Evolutionary conservation across 2,329 filamentous ascomycete genomes (phyloP).

Genomic region (Arthrobotrys conoides): DNA sequence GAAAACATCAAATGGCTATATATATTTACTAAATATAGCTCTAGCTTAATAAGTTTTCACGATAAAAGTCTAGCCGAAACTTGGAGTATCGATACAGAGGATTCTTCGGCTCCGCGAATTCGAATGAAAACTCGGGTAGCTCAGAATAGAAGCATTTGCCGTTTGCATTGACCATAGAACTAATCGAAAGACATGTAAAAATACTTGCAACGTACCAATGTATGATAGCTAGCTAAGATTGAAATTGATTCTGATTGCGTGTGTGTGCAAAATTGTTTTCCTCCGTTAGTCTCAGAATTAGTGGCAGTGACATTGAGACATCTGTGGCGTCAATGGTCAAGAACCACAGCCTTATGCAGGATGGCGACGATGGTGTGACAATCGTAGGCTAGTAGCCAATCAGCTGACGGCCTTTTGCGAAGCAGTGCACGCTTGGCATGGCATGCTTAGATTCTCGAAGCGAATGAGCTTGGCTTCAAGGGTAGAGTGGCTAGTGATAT

Average conservation of each 20-base stretch:
- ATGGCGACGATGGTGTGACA: conserved; percentile 34
- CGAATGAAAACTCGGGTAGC: neutral
- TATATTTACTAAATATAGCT: conserved; percentile 11
- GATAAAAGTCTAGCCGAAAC: neutral
- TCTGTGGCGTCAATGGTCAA: conserved; percentile 6
- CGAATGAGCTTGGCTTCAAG: conserved; percentile 3
- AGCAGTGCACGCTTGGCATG: neutral
- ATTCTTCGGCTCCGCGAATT: neutral
- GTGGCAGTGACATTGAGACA: conserved; percentile 26
- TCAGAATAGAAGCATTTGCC: conserved; percentile 8
- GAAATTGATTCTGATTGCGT: conserved; percentile 1
- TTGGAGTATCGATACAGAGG: conserved; percentile 8
- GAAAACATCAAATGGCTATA: neutral
- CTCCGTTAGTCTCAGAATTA: conserved; percentile 29
- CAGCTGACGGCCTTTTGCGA: neutral
- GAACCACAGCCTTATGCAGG: conserved; percentile 16
- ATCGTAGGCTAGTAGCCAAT: neutral
- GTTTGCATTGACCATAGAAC: conserved; percentile 4
- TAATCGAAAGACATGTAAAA: neutral
- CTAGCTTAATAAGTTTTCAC: neutral
- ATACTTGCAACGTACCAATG: conserved; percentile 25
- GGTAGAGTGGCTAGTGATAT: conserved; percentile 17
- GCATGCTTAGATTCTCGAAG: neutral
- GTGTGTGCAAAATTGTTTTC: conserved; percentile 6
- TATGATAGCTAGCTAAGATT: conserved; percentile 9